Evolutionary conservation across 2,329 filamentous ascomycete species (phyloP).

Genomic region (Colletotrichum camelliae): DNA sequence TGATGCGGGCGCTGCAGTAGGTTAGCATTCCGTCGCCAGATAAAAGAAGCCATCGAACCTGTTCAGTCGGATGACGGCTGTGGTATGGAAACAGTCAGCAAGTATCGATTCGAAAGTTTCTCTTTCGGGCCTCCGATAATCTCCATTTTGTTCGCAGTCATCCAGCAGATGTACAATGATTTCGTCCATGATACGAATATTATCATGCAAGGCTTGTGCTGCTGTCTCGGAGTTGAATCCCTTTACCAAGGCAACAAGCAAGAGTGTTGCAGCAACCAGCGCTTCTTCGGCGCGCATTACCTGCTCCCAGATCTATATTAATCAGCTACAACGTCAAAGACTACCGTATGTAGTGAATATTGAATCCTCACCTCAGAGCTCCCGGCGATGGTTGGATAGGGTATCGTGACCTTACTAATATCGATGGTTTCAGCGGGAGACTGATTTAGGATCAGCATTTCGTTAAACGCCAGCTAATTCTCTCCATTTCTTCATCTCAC

Average conservation of each 20-base stretch:
- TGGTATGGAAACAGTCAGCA: neutral
- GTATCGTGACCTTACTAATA: neutral
- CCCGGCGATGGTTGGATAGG: neutral
- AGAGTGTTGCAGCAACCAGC: neutral
- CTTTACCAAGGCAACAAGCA: neutral
- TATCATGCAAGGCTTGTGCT: neutral
- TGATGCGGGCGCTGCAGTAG: neutral
- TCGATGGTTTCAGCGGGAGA: neutral
- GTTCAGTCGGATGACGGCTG: neutral
- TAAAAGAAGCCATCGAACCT: neutral
- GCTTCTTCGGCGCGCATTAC: neutral
- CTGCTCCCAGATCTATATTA: neutral
- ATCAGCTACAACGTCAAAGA: neutral
- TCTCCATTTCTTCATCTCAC: neutral
- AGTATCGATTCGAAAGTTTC: neutral
- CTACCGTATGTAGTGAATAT: neutral
- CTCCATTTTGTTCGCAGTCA: neutral
- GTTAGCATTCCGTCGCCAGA: fast-evolving
- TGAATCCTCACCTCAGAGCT: neutral
- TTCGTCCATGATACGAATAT: neutral
- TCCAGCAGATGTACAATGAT: neutral
- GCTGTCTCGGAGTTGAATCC: neutral
- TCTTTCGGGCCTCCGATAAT: neutral
- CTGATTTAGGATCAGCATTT: neutral
- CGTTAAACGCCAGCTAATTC: fast-evolving